Evolutionary conservation across 2,329 filamentous ascomycete species (phyloP).

Genomic region (Aspergillus intermedius): DNA sequence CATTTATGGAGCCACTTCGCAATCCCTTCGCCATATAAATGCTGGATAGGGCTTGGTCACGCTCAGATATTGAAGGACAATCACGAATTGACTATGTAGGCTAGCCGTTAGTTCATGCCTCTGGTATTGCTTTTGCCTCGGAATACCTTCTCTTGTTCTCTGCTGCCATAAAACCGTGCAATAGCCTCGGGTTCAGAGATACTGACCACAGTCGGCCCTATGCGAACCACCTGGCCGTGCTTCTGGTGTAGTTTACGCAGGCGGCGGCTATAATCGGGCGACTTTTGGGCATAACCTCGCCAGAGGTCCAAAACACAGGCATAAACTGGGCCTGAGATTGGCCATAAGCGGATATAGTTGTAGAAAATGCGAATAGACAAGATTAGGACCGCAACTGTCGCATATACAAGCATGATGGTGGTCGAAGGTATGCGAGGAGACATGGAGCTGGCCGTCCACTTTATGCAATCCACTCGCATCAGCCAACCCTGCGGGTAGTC

Average conservation of each 20-base stretch:
- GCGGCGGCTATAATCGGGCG: constrained; percentile 2
- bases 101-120: background rate
- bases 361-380: constrained; percentile 4
- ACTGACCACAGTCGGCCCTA: constrained; percentile 24
- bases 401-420: constrained; percentile 9
- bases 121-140: background rate
- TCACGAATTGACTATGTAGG: background rate
- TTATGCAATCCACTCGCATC: background rate
- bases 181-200: constrained; percentile 13
- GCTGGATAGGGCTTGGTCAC: background rate
- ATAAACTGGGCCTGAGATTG: constrained; percentile 10
- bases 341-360: constrained; percentile 10
- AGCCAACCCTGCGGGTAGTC: background rate
- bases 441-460: background rate
- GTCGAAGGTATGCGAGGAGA: background rate
- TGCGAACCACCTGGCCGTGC: constrained; percentile 27
- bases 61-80: background rate
- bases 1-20: background rate
- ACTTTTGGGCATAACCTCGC: constrained; percentile 3
- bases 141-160: background rate
- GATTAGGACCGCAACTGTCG: constrained; percentile 4
- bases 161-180: background rate
- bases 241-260: constrained; percentile 17
- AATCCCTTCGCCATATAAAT: background rate
- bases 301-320: constrained; percentile 9